Base-by-base conservation (phyloP, 139 green algal genomes). In the Astrephomene gubernaculifera region DNA sequence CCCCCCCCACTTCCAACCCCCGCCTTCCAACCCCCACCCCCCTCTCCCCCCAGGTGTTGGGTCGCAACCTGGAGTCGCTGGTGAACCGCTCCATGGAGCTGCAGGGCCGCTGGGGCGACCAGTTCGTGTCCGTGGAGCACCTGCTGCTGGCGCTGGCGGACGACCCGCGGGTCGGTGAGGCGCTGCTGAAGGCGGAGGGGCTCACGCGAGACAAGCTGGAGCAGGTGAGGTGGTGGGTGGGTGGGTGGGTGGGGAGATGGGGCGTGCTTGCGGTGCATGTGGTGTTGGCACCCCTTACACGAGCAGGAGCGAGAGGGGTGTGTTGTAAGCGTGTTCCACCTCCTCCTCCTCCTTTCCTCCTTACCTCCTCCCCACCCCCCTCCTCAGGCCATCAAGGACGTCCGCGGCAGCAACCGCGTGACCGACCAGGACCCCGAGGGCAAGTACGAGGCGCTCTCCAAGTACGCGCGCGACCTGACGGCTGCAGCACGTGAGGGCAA, bases 371-470 rank as follows among this genome's bases (percentile, higher is more conserved):
- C 17, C 49, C 49, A 57, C 27, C 57, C 57, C 57, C 57, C 35
- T 27, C 74, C n/a, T 6, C 72, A 91, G 80, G 90, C 90, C 2
- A 61, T 92, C 68, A 93, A 91, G 73, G 89, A 94, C 68, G 88
- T 99, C 24, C 93, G 96, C 33, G 94, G 95, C 70, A 93, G 76
- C 83, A 95, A 96, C 82, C 94, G 91, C 54, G 95, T 98, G 54
- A 49, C 71, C 35, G 94, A 97, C 80, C 95, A 98, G 88, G 95
- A 99, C 89, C 96, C 97, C 0, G 97, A 99, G 93, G 94, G 93
- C 82, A 99, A 99, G 93, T 99, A 99, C 86, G 97, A 99, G 88
- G 96, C 96, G 1, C 91, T 99, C 65, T 71, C 81, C 39, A 97
- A 96, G 92, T 99, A 99, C 79, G 97, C 95, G 4, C 90, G 96